phyloP scores from a whole-genome alignment of 192 early-diverging fungal genomes.

The Backusella parvicylindrica region DNA sequence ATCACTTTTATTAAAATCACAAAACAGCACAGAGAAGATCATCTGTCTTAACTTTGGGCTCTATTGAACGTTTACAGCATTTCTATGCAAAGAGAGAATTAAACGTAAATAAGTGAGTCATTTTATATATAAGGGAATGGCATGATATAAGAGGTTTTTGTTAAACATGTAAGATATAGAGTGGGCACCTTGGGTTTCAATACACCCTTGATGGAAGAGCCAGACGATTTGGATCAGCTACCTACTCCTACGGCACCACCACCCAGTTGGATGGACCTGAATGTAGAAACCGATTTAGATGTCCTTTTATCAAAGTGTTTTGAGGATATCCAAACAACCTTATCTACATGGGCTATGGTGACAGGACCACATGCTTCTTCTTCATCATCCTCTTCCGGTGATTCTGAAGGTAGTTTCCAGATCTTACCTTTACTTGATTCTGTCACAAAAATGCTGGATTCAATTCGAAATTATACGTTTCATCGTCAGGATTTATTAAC shows the following conservation, averaged over 20 bases:
- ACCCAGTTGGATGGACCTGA: conserved; percentile 36
- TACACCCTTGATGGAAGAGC: conserved; percentile 29
- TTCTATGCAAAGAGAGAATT: conserved; percentile 52
- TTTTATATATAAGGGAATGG: not conserved
- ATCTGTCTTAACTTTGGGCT: conserved; percentile 49
- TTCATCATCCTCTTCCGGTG: not conserved
- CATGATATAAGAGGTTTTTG: not conserved
- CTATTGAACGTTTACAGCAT: conserved; percentile 53
- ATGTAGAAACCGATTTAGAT: conserved; percentile 47
- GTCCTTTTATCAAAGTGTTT: conserved; percentile 39
- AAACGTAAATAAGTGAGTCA: conserved; percentile 45
- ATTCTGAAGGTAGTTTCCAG: conserved; percentile 30
- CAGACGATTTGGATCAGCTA: conserved; percentile 33
- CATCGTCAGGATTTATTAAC: conserved; percentile 42
- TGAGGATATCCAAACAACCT: conserved; percentile 46
- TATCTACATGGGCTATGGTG: conserved; percentile 50
- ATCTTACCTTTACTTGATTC: conserved; percentile 43
- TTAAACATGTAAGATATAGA: conserved; percentile 3
- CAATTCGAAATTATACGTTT: conserved; percentile 51
- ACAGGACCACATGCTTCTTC: conserved; percentile 34
- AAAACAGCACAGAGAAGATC: conserved; percentile 37
- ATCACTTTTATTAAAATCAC: not conserved
- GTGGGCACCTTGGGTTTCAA: conserved; percentile 33
- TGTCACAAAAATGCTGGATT: conserved; percentile 48
- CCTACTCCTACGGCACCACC: conserved; percentile 43